Percentiles rank a stretch among this genome's conserved stretches.
Evolutionary conservation across 805 yeast genomes (phyloP).

Genomic region (Phaffomyces antillensis): DNA sequence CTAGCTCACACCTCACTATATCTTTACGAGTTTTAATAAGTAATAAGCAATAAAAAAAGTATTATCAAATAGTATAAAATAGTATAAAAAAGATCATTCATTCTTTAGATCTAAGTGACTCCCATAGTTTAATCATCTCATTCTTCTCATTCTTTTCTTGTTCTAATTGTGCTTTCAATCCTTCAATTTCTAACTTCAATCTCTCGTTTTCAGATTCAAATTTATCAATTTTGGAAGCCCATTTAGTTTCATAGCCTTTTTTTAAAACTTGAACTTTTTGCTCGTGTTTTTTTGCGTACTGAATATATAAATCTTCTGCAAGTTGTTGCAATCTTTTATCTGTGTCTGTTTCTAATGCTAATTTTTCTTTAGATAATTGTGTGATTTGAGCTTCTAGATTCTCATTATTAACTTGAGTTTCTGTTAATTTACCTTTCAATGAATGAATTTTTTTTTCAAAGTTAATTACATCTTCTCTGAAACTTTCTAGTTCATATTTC

Average conservation of each 20-base stretch:
- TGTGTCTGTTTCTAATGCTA: slow-evolving; percentile 37
- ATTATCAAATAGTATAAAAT: no score
- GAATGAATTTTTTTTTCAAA: slow-evolving; percentile 20
- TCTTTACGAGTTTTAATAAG: no score
- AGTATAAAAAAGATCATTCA: background rate
- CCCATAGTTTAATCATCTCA: slow-evolving; percentile 47
- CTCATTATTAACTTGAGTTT: slow-evolving; percentile 14
- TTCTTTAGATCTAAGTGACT: slow-evolving; percentile 18
- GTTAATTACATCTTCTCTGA: slow-evolving; percentile 20
- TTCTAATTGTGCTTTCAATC: slow-evolving; percentile 38
- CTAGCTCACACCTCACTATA: no score
- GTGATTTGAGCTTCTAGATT: slow-evolving; percentile 22
- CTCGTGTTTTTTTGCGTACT: slow-evolving; percentile 72
- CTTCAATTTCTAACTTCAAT: slow-evolving; percentile 45
- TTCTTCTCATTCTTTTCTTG: slow-evolving; percentile 52
- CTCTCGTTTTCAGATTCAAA: slow-evolving; percentile 37
- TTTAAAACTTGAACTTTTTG: slow-evolving; percentile 58
- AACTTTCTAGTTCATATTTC: slow-evolving; percentile 18
- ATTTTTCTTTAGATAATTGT: slow-evolving; percentile 28
- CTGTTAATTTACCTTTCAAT: slow-evolving; percentile 13
- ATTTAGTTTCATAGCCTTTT: slow-evolving; percentile 49
- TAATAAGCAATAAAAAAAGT: no score
- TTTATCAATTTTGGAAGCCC: slow-evolving; percentile 37
- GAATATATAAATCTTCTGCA: slow-evolving; percentile 64
- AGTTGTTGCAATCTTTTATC: slow-evolving; percentile 52